Evolutionary conservation across 768 basidiomycete species (phyloP).

Genomic region (Lentinus tigrinus): DNA sequence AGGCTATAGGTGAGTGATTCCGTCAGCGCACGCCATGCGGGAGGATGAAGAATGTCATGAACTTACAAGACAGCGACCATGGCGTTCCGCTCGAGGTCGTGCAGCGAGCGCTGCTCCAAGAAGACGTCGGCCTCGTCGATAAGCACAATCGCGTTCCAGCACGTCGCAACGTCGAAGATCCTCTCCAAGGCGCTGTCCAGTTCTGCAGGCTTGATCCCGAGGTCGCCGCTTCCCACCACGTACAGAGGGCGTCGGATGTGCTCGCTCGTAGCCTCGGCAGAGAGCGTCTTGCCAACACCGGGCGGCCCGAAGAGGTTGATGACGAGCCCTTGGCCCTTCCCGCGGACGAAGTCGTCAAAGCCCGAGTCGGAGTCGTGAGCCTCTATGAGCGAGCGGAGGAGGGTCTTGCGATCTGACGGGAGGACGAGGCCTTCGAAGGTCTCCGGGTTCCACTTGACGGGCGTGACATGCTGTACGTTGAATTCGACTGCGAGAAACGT

Average conservation of each 20-base stretch:
- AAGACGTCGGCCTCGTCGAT: slow-evolving; percentile 60
- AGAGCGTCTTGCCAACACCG: slow-evolving; percentile 28
- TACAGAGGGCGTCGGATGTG: slow-evolving; percentile 22
- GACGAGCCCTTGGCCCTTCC: slow-evolving; percentile 36
- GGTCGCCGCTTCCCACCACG: slow-evolving; percentile 32
- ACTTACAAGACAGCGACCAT: slow-evolving; percentile 58
- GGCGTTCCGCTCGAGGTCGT: slow-evolving; percentile 63
- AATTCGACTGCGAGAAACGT: slow-evolving; percentile 48
- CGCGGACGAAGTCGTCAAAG: slow-evolving; percentile 33
- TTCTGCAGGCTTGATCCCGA: slow-evolving; percentile 28
- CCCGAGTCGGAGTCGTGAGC: slow-evolving; percentile 23
- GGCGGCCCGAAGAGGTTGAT: slow-evolving; percentile 30
- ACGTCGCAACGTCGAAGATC: slow-evolving; percentile 31
- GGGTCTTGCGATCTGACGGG: slow-evolving; percentile 22
- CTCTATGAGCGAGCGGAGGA: slow-evolving; percentile 29
- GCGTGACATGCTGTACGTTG: slow-evolving; percentile 49
- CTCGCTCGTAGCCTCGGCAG: slow-evolving; percentile 27
- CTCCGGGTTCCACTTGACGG: slow-evolving; percentile 39
- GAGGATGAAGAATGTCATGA: no score
- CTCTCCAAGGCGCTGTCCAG: slow-evolving; percentile 29
- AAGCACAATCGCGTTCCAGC: slow-evolving; percentile 34
- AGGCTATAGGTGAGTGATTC: slow-evolving; percentile 8
- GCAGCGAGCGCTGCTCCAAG: slow-evolving; percentile 63
- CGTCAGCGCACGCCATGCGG: background rate
- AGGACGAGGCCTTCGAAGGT: slow-evolving; percentile 32